Base-by-base conservation (phyloP, 192 early-diverging fungal genomes). In the Pecoramyces ruminantium region DNA sequence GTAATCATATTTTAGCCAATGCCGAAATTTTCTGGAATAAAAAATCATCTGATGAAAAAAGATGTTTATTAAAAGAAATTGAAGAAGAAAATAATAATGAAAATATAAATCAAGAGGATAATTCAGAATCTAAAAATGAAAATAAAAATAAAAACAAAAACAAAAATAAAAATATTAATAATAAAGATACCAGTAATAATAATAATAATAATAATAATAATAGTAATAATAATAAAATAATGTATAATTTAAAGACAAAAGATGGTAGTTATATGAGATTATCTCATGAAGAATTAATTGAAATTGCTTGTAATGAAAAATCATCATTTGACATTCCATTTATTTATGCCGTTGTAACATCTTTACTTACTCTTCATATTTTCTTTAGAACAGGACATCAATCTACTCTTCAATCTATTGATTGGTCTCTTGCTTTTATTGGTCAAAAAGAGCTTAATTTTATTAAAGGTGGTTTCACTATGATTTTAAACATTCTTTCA, bases 351-450 rank as follows among this genome's bases (percentile, higher is more conserved):
- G 17, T 14, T 4, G 3, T 21, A 4, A 21, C 42, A 77, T 86
- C 89, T 11, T 81, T 92, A 18, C 83, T 93, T 78, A 82, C 88
- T 14, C 90, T 88, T 77, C 86, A 88, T 28, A 85, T 89, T 15
- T 99, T 93, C 83, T 99, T 97, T 87, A 86, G 92, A 16, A 97
- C 96, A 2, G 96, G 95, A 15, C 97, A 99, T 83, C 97, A 99
- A 85, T 89, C 92, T 79, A 95, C 92, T 11, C 85, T 98, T 78
- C 88, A 93, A 13, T 93, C 94, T 28, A 91, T 98, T 15, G 96
- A 97, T 81, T 98, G 95, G 94, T 91, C 92, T 29, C 86, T 94
- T 0, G 95, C 93, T 2, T 96, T 96, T 84, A 87, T 97, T 78
- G 97, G 96, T 12, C 85, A 98, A 30, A 83, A 87, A 11, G 88